Evolutionary conservation across 1,284 basidiomycete species (phyloP).

Genomic region (Irpex sp.): DNA sequence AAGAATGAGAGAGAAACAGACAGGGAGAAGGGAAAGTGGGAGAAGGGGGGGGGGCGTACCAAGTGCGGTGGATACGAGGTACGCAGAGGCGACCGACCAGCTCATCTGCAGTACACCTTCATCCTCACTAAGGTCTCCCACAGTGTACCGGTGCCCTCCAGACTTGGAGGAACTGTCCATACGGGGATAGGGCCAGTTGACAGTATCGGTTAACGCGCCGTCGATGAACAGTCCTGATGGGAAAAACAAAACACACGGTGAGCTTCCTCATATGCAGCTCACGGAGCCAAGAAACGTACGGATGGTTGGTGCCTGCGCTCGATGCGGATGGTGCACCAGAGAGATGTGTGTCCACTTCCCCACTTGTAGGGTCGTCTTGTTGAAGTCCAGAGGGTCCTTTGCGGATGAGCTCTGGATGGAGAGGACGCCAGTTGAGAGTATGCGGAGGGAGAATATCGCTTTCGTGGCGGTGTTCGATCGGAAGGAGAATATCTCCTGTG

Average conservation of each 20-base stretch:
- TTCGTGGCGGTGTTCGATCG: conserved; percentile 31
- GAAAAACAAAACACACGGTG: background rate
- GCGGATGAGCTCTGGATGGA: conserved; percentile 44
- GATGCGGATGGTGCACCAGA: conserved; percentile 59
- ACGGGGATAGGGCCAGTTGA: conserved; percentile 61
- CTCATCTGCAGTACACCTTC: conserved; percentile 35
- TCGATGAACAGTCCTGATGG: conserved; percentile 65
- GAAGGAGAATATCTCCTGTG: conserved; percentile 43
- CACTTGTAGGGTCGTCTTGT: conserved; percentile 25
- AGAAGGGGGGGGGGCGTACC: conserved; percentile 32
- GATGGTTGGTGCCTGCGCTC: conserved; percentile 51
- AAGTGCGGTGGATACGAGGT: conserved; percentile 57
- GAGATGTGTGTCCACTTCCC: conserved; percentile 67
- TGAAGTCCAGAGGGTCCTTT: conserved; percentile 38
- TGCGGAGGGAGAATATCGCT: conserved; percentile 39
- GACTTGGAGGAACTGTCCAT: conserved; percentile 34
- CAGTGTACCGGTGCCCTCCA: conserved; percentile 34
- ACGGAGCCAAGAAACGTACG: conserved; percentile 41
- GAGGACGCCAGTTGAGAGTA: conserved; percentile 55
- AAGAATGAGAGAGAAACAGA: background rate
- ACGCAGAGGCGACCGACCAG: conserved; percentile 70
- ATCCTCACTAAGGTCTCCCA: conserved; percentile 47
- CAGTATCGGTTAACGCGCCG: conserved; percentile 57
- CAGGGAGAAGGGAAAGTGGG: background rate
- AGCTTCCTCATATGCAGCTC: background rate